Base-by-base conservation (phyloP, 176 grass and related monocot genomes). In the Aegilops umbellulata region DNA sequence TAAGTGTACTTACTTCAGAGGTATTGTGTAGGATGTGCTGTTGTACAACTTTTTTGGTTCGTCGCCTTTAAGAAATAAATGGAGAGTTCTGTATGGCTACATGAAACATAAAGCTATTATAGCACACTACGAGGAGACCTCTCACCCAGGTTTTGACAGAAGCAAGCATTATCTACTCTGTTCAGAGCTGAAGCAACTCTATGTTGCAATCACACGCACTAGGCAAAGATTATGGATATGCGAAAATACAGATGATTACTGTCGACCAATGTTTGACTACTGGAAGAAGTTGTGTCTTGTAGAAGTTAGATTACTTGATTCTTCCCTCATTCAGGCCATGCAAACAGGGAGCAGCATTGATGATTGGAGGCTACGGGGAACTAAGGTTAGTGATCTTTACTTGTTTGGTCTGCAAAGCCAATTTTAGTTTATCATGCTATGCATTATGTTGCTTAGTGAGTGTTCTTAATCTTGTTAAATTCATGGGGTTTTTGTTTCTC, bases 141-240 rank as follows among this genome's bases (percentile, higher is more conserved):
- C 90, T 4, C 88, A 86, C 88, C 89, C 91, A 0, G 82, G 17
- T 60, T 97, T 97, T 2, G 85, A 94, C 24, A 80, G 70, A 78
- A 86, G 87, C 55, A 84, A 64, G 64, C 91, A 95, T 79, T 78
- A 85, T 91, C 86, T 95, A 30, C 85, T 97, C 57, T 97, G 92
- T 82, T 97, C 92, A 72, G 95, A 97, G 82, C 85, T 97, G 74
- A 97, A 97, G 91, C 95, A 97, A 76, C 85, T 97, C 0, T 97
- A 97, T 95, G 95, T 97, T 13, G 95, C 93, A 26, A 90, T 97
- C 39, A 95, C 95, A 10, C 86, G 89, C 58, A 93, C 95, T 44
- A 93, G 83, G 77, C 92, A 97, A 91, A 87, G 95, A 67, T 36
- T 97, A 0, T 97, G 95, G 95, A 92, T 97, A 82, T 93, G 89